Evolutionary conservation across 148 eudicot species (phyloP), one percentile per base, ranked within the genome.

Genomic region (Salicornia ramosissima): DNA sequence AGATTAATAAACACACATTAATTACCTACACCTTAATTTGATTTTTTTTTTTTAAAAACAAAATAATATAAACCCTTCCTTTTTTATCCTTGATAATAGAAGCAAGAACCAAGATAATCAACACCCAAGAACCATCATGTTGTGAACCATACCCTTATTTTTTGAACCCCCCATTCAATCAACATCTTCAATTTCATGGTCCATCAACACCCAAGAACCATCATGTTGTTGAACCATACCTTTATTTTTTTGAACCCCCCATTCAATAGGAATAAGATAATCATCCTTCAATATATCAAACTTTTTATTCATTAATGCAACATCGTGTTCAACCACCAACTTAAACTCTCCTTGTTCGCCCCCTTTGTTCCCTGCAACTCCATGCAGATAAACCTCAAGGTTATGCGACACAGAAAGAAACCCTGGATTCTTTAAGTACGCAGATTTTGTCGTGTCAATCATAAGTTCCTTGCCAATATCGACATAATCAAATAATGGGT

Each of bases 141-240:
- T n/a, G n/a, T n/a, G 40, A 36, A 8, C 40, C 40, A 36, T 3
- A 36, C 5, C 40, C 4, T 36, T 43, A 1, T 43, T 43, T 43
- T 43, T 46, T 36, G 8, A 36, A 36, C 8, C 4, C 8, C 4
- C 4, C 3, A 46, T 13, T 46, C 54, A 21, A 62, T 73, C 82
- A 50, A 72, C 69, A 45, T 77, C 85, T 40, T 80, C 86, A 18
- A 53, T 28, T 49, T 83, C 88, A 61, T 70, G 79, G 66, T 90
- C 97, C 78, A 75, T 55, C 61, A 92, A 67, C 66, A 63, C 15
- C 97, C 97, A 92, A 36, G 87, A 76, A 7, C 96, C 96, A 77
- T 92, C 89, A 6, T 18, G 22, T 43, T 74, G 81, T 72, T 92
- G 97, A 80, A 86, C 92, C 98, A 90, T 90, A 15, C 98, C 90